Evolutionary conservation across 2,329 filamentous ascomycete genomes (phyloP).

Genomic region (Scedosporium apiospermum): DNA sequence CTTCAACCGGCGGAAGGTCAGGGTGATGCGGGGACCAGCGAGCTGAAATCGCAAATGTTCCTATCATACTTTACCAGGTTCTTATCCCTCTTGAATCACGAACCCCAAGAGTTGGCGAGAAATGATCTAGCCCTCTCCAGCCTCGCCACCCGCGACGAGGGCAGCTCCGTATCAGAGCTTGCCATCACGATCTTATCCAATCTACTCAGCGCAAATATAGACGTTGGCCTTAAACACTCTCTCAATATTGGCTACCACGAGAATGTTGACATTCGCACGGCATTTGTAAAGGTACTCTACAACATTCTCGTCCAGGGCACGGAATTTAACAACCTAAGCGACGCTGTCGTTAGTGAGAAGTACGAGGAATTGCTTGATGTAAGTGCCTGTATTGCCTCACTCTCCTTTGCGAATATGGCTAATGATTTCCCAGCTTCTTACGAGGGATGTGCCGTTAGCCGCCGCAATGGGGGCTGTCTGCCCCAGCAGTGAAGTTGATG

Average conservation of each 20-base stretch:
- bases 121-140: slow-evolving; percentile 10
- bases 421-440: slow-evolving; percentile 37
- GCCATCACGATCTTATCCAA: slow-evolving; percentile 61
- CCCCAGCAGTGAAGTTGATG: slow-evolving; percentile 58
- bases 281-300: slow-evolving; percentile 60
- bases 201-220: slow-evolving; percentile 60
- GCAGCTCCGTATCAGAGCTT: slow-evolving; percentile 47
- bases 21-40: slow-evolving; percentile 56
- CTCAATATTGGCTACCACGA: slow-evolving; percentile 63
- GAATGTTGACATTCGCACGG: slow-evolving; percentile 58
- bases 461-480: slow-evolving; percentile 57
- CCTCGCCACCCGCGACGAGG: slow-evolving; percentile 39
- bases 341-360: slow-evolving; percentile 58
- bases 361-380: slow-evolving; percentile 57
- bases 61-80: slow-evolving; percentile 64
- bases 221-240: slow-evolving; percentile 61
- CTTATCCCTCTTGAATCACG: slow-evolving; percentile 53
- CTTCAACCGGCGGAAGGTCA: slow-evolving; percentile 57
- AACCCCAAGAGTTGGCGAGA: slow-evolving; percentile 20
- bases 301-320: slow-evolving; percentile 64
- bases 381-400: slow-evolving; percentile 12
- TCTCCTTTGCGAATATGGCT: slow-evolving; percentile 9
- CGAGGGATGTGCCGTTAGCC: slow-evolving; percentile 52
- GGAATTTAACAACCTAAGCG: slow-evolving; percentile 59
- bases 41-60: slow-evolving; percentile 63